Conservation (phyloP, 2,329 filamentous ascomycete species). For the Diaporthe longicolla region DNA sequence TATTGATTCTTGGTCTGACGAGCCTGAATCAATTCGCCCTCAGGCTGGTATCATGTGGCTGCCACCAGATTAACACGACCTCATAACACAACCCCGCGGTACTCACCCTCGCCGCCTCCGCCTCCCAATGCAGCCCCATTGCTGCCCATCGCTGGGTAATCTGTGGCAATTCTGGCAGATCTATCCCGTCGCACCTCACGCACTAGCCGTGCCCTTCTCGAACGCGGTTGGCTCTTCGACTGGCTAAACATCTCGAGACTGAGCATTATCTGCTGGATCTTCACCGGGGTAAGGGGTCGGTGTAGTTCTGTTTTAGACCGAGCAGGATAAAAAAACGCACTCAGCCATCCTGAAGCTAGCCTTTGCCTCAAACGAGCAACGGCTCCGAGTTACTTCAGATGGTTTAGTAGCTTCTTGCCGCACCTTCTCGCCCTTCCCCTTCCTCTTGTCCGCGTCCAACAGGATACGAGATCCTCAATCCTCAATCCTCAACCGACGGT, state of each 20-base stretch:
- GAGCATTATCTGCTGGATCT: constrained; percentile 26
- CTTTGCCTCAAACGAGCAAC: constrained; percentile 25
- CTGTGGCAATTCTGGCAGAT: constrained; percentile 16
- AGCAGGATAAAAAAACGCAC: constrained; percentile 13
- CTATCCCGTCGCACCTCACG: not conserved
- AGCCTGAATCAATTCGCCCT: constrained; percentile 23
- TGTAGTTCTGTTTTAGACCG: constrained; percentile 25
- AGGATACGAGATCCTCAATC: constrained; percentile 12
- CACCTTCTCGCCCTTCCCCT: not conserved
- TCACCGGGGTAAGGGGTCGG: constrained; percentile 21
- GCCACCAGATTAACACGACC: not conserved
- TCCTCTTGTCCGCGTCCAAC: not conserved
- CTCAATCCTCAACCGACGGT: not conserved
- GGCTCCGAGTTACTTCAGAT: constrained; percentile 25
- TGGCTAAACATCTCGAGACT: not conserved
- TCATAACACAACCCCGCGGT: constrained; percentile 1
- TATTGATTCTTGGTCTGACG: constrained; percentile 25
- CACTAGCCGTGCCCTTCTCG: constrained; percentile 3
- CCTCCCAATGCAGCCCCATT: not conserved
- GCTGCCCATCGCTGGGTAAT: constrained; percentile 2
- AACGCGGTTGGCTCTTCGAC: constrained; percentile 19
- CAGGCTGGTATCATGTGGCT: constrained; percentile 25
- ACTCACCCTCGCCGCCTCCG: not conserved
- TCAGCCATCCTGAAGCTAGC: constrained; percentile 4
- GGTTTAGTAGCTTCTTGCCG: not conserved